phyloP scores from a whole-genome alignment of 148 eudicot genomes.

The Polygonum maritimum region DNA sequence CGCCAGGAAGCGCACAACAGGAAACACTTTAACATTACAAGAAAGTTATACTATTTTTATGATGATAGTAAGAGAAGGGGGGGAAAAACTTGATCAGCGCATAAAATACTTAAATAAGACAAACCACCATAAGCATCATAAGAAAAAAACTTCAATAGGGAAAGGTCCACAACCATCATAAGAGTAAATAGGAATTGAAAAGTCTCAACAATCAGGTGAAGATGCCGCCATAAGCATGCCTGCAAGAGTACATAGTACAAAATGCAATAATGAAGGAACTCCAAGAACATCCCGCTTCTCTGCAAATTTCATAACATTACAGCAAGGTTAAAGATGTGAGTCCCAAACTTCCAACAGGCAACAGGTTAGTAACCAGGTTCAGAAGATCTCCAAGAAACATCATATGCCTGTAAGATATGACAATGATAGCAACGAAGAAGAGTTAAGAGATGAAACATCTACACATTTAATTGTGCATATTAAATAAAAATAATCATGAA shows the following conservation, averaged over 20 bases:
- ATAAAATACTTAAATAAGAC: neutral
- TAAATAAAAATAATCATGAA: neutral
- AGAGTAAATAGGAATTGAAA: neutral
- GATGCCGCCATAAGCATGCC: constrained; percentile 11
- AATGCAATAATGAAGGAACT: neutral
- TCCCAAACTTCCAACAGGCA: constrained; percentile 91
- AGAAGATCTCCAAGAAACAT: constrained; percentile 79
- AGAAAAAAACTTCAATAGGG: neutral
- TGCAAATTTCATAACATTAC: constrained; percentile 89
- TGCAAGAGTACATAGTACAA: constrained; percentile 7
- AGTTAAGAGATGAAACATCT: constrained; percentile 28
- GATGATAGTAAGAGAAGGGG: neutral
- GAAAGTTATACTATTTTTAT: neutral
- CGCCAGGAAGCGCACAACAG: neutral
- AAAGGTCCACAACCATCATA: neutral
- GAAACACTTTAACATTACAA: neutral
- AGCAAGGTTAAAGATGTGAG: constrained; percentile 93
- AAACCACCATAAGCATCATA: neutral
- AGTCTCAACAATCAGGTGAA: constrained; percentile 4
- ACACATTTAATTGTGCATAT: neutral
- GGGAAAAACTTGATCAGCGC: neutral
- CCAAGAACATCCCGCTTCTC: constrained; percentile 32
- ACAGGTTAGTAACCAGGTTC: constrained; percentile 71
- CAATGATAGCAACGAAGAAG: constrained; percentile 36
- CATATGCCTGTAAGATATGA: constrained; percentile 73